These are phyloP conservation scores for Primulina huaijiensis DNA, from an alignment of 257 asterid genomes.

Conservation along the genomic window DNA sequence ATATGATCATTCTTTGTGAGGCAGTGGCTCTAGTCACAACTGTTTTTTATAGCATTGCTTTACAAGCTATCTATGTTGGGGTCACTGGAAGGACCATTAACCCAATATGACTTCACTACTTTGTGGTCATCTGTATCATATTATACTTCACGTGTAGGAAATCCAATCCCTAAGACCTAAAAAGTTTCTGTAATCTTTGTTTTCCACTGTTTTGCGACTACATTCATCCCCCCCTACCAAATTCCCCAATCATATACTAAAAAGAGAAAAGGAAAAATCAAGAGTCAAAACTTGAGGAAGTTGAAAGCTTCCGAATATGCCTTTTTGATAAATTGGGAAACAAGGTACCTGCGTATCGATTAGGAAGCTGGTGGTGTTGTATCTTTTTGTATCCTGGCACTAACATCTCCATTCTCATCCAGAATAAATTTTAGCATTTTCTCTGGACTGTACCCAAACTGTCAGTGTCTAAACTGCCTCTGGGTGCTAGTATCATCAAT, in stretches of 20 bases:
- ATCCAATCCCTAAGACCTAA: neutral
- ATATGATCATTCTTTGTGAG: neutral
- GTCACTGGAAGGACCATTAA: conserved; percentile 5
- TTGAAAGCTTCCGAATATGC: too few species aligned
- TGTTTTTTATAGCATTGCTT: neutral
- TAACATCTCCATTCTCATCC: neutral
- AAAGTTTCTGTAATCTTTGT: neutral
- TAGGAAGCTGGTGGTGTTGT: neutral
- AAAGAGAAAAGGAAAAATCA: too few species aligned
- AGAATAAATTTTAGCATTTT: neutral
- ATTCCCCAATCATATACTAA: neutral
- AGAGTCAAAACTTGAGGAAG: neutral
- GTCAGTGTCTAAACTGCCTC: neutral
- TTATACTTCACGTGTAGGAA: neutral
- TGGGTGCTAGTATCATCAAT: neutral
- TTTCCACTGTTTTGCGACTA: neutral
- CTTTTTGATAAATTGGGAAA: neutral
- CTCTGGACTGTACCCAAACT: neutral
- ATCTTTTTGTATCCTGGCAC: neutral
- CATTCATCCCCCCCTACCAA: too few species aligned
- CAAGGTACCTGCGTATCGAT: neutral
- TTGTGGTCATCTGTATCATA: neutral
- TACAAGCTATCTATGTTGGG: conserved; percentile 8
- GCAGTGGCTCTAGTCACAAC: neutral
- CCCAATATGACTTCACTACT: neutral